Percentiles rank a stretch among this genome's conserved stretches.
Evolutionary conservation across 257 asterid genomes (phyloP).

Genomic region (Coffea eugenioides): DNA sequence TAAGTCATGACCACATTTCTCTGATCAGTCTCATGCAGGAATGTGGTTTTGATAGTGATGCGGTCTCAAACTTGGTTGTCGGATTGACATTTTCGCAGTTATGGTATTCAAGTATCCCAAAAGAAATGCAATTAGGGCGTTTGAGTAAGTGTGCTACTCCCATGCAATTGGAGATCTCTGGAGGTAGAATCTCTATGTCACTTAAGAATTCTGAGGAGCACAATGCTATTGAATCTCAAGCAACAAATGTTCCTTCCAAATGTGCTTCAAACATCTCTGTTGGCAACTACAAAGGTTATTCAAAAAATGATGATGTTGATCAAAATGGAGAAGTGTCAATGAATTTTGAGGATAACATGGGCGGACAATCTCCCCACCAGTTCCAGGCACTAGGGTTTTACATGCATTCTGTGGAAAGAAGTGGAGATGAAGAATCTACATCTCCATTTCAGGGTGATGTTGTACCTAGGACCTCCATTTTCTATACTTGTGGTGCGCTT

Average conservation of each 20-base stretch:
- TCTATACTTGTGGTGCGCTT: slow-evolving; percentile 55
- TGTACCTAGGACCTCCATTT: slow-evolving; percentile 59
- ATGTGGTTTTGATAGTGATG: slow-evolving; percentile 51
- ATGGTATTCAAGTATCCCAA: slow-evolving; percentile 68
- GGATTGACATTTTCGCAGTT: slow-evolving; percentile 65
- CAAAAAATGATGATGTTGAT: slow-evolving; percentile 21
- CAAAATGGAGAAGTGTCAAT: slow-evolving; percentile 25
- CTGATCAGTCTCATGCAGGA: slow-evolving; percentile 67
- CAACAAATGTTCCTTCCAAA: slow-evolving; percentile 22
- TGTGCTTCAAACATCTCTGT: slow-evolving; percentile 59
- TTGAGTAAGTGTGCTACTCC: slow-evolving; percentile 27
- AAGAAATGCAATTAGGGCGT: slow-evolving; percentile 52
- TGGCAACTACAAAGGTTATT: slow-evolving; percentile 50
- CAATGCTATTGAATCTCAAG: slow-evolving; percentile 41
- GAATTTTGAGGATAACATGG: slow-evolving; percentile 36
- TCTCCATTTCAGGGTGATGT: slow-evolving; percentile 31
- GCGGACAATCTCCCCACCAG: slow-evolving; percentile 32
- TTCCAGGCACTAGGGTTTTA: slow-evolving; percentile 29
- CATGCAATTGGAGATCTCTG: slow-evolving; percentile 35
- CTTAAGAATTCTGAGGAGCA: slow-evolving; percentile 39
- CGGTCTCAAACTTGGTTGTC: slow-evolving; percentile 70
- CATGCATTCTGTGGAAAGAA: slow-evolving; percentile 34
- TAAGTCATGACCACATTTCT: slow-evolving; percentile 16
- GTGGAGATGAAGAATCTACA: slow-evolving; percentile 36
- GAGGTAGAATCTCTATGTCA: slow-evolving; percentile 30